phyloP scores from a whole-genome alignment of 306 rosid genomes.

The Urtica urens region DNA sequence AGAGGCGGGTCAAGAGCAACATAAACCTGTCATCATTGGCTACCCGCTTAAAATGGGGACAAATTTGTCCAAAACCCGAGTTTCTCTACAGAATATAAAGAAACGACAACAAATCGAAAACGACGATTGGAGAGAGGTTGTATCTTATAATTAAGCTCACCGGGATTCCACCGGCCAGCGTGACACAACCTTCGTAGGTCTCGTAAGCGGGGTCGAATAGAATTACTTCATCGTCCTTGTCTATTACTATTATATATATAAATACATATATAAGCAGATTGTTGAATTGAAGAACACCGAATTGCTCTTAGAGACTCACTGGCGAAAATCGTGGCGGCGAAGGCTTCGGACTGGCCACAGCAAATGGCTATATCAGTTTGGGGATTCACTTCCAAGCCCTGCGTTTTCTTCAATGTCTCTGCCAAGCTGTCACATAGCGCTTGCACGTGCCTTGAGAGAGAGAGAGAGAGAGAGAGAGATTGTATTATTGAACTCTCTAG shows the following conservation, averaged over 20 bases:
- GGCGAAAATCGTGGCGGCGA: too few relatives aligned
- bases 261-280: neutral
- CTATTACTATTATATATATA: slow-evolving; percentile 38
- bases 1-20: slow-evolving; percentile 73
- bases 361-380: slow-evolving; percentile 64
- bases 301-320: too few relatives aligned
- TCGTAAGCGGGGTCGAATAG: slow-evolving; percentile 63
- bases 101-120: neutral
- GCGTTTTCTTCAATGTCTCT: slow-evolving; percentile 36
- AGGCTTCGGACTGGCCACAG: slow-evolving; percentile 81
- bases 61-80: neutral
- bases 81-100: neutral
- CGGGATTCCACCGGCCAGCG: slow-evolving; percentile 69
- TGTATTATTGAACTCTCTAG: neutral
- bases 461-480: too few relatives aligned
- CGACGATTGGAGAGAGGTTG: neutral
- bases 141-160: slow-evolving; percentile 15
- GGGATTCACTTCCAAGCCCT: slow-evolving; percentile 64
- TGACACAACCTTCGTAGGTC: slow-evolving; percentile 47
- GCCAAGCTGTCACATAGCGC: slow-evolving; percentile 59
- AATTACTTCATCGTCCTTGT: slow-evolving; percentile 66
- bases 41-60: too few relatives aligned
- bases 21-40: slow-evolving; percentile 50
- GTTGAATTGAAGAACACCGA: neutral
- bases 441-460: slow-evolving; percentile 57